phyloP scores from a whole-genome alignment of 306 rosid species.

The Ormosia emarginata region DNA sequence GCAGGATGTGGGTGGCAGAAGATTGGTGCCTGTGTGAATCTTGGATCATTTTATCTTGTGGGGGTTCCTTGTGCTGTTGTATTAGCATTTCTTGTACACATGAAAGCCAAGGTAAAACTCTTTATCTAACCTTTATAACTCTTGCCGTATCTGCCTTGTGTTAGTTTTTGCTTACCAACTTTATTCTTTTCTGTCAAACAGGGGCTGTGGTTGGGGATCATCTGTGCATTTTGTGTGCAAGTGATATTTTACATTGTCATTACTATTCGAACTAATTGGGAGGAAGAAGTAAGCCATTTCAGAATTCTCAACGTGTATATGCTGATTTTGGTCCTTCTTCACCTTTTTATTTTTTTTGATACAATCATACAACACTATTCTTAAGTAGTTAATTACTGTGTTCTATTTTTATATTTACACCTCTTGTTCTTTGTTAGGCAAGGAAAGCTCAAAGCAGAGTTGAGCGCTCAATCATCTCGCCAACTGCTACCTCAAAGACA shows the following conservation, averaged over 20 bases:
- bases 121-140: not conserved
- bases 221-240: slow-evolving; percentile 63
- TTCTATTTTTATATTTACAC: not conserved
- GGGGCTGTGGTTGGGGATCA: slow-evolving; percentile 78
- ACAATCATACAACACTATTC: not conserved
- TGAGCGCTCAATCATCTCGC: not conserved
- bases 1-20: slow-evolving; percentile 39
- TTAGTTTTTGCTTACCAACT: not conserved
- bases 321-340: not conserved
- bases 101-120: slow-evolving; percentile 27
- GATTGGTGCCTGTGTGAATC: slow-evolving; percentile 35
- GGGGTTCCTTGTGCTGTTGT: slow-evolving; percentile 31
- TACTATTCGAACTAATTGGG: slow-evolving; percentile 58
- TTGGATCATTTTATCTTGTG: slow-evolving; percentile 32
- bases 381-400: not conserved
- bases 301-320: not conserved
- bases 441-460: slow-evolving; percentile 43
- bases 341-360: not conserved
- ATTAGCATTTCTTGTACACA: slow-evolving; percentile 26
- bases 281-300: slow-evolving; percentile 44
- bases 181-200: not conserved
- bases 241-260: slow-evolving; percentile 37
- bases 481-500: not conserved
- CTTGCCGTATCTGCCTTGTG: not conserved
- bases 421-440: slow-evolving; percentile 29